Base-by-base conservation (phyloP, 2,329 filamentous ascomycete species). In the Stagonosporopsis cucurbitacearum region DNA sequence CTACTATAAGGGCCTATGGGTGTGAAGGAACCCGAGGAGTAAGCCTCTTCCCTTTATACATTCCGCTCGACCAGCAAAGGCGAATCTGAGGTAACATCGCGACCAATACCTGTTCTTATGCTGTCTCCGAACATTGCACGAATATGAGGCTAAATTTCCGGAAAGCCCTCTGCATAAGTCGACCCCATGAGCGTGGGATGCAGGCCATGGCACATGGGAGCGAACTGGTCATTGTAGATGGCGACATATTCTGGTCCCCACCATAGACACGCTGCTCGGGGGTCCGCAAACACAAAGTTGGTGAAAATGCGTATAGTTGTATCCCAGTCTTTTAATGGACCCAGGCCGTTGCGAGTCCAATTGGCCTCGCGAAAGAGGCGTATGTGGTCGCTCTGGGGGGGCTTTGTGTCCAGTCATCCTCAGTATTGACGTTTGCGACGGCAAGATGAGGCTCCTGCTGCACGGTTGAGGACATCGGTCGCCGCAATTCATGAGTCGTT, bases 101-200 rank as follows among this genome's bases (percentile, higher is more conserved):
- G 49, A 3, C 62, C 68, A 7, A 50, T 9, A 25, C 64, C 65
- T 2, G 61, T 62, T 33, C 44, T 37, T 15, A 46, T 49, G 19
- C 59, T 59, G 30, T 62, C 32, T 26, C 69, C 58, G 43, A 69
- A 68, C 36, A 61, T 56, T n/a, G 55, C 49, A 17, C 58, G 40
- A 36, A 68, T 65, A 23, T 39, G 43, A 0, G 45, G 40, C 55
- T 59, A 64, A 13, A 69, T 58, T 12, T 69, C 68, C 3, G 68
- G 68, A 19, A 64, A 65, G 6, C 58, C 54, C 6, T 62, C 57
- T 6, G 36, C 28, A 26, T 66, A 70, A 6, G 64, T 56, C 8
- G 57, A 44, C 23, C 65, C 68, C 68, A 70, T 68, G 17, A 70
- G 63, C 37, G 49, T 54, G 7, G 66, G 68, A 40, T 69, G 68